A percentile compares a stretch with the other conserved stretches of the same genome.
phyloP scores from a whole-genome alignment of 768 basidiomycete species.

The Leucocoprinus sp. region DNA sequence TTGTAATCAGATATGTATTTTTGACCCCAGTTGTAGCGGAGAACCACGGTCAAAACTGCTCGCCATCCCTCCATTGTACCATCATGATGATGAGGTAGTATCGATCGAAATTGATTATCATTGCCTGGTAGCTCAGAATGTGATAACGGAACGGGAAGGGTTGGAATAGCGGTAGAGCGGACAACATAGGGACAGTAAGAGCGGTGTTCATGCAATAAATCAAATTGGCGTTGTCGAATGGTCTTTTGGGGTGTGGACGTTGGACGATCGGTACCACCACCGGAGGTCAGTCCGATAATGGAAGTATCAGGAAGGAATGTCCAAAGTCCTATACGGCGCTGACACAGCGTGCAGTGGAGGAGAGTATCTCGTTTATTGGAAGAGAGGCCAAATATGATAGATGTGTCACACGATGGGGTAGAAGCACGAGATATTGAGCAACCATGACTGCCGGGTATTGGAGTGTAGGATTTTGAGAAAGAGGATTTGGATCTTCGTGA shows the following conservation, averaged over 20 bases:
- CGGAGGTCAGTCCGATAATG: conserved; percentile 6
- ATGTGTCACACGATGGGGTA: conserved; percentile 13
- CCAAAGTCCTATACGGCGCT: conserved; percentile 77
- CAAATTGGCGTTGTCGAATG: conserved; percentile 45
- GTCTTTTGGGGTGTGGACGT: conserved; percentile 20
- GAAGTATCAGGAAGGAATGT: conserved; percentile 39
- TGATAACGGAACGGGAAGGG: conserved; percentile 33
- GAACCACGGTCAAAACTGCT: conserved; percentile 61
- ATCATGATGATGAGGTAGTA: conserved; percentile 13
- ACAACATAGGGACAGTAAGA: conserved; percentile 83
- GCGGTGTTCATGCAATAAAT: conserved; percentile 74
- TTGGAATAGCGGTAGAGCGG: conserved; percentile 56
- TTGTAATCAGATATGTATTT: conserved; percentile 35
- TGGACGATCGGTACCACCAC: conserved; percentile 5
- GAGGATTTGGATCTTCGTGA: background rate
- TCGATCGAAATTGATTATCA: conserved; percentile 8
- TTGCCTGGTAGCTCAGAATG: conserved; percentile 12
- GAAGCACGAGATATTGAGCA: conserved; percentile 15
- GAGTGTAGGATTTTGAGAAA: conserved; percentile 4
- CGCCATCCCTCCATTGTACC: conserved; percentile 67
- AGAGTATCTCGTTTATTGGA: conserved; percentile 37
- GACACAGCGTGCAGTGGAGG: conserved; percentile 62
- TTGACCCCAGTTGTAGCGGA: conserved; percentile 58
- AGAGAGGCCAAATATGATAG: conserved; percentile 21
- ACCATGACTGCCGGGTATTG: conserved; percentile 8